Evolutionary conservation across 306 rosid genomes (phyloP), one percentile per base, ranked within the genome.

Genomic region (Begonia masoniana): DNA sequence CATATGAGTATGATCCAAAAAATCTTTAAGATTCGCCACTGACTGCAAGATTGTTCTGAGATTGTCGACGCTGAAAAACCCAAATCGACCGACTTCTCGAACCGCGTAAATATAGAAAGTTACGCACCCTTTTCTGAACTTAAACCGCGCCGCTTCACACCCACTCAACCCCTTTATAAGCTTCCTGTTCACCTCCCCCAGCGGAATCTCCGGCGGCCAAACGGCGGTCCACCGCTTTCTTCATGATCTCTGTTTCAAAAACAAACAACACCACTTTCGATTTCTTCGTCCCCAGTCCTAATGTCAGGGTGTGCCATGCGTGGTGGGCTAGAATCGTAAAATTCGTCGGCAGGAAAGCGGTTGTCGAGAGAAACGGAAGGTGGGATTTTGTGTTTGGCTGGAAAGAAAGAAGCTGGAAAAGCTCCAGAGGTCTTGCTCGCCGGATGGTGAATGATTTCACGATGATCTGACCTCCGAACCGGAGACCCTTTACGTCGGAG

Each of bases 291-390:
- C 99, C 99, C 1, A 92, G 87, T 24, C 99, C 99, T 0, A 92
- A 74, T 13, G 99, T 92, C 65, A 92, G 93, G 6, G 95, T 86
- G 68, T 87, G 96, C 95, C 93, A 87, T 1, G 96, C 96, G 43
- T 86, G 99, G 76, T 86, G 99, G 0, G 99, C 99, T 12, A 92
- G 55, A 77, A 87, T 83, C 15, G 99, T 92, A 83, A 92, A 92
- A 64, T 86, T 92, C 35, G 99, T 92, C 3, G 99, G 99, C 21
- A 92, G 6, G 42, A 71, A 92, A n/a, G 88, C 87, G 3, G 79
- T 76, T 59, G 99, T 78, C 6, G 99, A 92, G 60, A 96, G 93
- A 54, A 92, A 87, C 3, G 88, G 92, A 0, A 53, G 65, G 43
- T 68, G 64, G 55, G 24, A 46, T 16, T 62, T 52, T 64, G 55